phyloP scores from a whole-genome alignment of 2,329 filamentous ascomycete genomes.

The Beauveria pseudobassiana region DNA sequence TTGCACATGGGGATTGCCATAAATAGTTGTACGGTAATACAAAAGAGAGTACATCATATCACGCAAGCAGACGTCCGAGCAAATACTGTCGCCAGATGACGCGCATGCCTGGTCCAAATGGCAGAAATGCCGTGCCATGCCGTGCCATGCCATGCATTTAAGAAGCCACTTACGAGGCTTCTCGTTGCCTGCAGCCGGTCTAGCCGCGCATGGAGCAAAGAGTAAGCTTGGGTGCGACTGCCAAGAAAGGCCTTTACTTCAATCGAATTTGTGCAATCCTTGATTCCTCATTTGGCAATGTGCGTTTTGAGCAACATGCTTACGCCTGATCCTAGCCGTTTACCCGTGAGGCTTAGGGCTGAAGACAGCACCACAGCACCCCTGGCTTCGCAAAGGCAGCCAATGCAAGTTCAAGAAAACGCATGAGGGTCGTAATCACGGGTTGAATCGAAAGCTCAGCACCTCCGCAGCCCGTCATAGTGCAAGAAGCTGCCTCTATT shows the following conservation, averaged over 20 bases:
- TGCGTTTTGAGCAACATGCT: background rate
- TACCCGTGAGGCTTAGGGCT: background rate
- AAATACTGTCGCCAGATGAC: too few relatives aligned
- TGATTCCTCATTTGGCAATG: background rate
- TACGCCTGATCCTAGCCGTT: background rate
- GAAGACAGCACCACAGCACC: background rate
- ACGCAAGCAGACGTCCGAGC: too few relatives aligned
- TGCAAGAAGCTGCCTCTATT: background rate
- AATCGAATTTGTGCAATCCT: background rate
- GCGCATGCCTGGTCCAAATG: too few relatives aligned
- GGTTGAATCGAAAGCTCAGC: background rate
- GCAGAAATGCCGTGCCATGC: too few relatives aligned
- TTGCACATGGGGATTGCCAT: background rate
- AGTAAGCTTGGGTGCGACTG: too few relatives aligned
- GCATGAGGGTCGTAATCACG: background rate
- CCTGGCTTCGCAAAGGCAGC: background rate
- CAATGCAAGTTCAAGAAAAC: background rate
- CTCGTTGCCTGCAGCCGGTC: too few relatives aligned
- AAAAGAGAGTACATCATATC: background rate
- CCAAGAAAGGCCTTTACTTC: background rate
- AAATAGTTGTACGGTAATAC: background rate
- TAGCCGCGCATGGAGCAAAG: too few relatives aligned
- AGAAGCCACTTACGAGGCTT: too few relatives aligned
- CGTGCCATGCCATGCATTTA: too few relatives aligned
- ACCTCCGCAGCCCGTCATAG: background rate